Evolutionary conservation across 140 eudicot genomes (phyloP).

Genomic region (Ambrosia hybrid): DNA sequence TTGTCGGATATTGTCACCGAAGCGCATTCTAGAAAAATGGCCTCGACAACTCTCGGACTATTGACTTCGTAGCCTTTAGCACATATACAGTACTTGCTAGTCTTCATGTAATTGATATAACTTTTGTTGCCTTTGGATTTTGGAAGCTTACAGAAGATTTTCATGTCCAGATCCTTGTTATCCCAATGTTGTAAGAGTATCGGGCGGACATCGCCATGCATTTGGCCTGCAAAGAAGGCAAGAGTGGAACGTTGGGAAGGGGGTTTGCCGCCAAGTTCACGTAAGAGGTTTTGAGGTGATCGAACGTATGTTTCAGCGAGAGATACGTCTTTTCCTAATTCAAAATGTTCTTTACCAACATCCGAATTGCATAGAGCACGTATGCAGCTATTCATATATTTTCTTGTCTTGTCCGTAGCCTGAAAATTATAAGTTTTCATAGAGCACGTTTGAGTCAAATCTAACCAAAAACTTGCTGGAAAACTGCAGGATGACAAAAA

Average conservation of each 20-base stretch:
- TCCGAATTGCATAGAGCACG: conserved; percentile 89
- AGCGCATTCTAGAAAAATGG: conserved; percentile 84
- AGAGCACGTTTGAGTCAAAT: no score
- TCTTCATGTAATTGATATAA: conserved; percentile 70
- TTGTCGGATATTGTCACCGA: conserved; percentile 89
- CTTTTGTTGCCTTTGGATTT: no score
- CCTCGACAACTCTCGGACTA: conserved; percentile 91
- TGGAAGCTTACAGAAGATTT: no score
- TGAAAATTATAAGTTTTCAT: conserved; percentile 22
- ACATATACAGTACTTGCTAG: conserved; percentile 82
- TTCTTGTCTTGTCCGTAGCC: conserved; percentile 81
- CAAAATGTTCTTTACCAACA: conserved; percentile 64
- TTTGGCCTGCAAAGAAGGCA: no score
- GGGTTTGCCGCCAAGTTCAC: no score
- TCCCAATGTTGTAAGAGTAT: no score
- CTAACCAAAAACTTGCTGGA: not conserved
- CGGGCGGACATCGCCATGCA: no score
- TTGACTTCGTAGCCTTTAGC: conserved; percentile 85
- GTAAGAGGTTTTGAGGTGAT: no score
- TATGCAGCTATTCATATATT: conserved; percentile 53
- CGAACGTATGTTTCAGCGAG: no score
- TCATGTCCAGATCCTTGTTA: no score
- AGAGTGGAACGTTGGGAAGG: no score
- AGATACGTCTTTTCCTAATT: conserved; percentile 85
- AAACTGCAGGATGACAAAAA: not conserved